These are phyloP conservation scores for Psophocarpus tetragonolobus DNA, from an alignment of 306 rosid genomes.

Conservation along the genomic window DNA sequence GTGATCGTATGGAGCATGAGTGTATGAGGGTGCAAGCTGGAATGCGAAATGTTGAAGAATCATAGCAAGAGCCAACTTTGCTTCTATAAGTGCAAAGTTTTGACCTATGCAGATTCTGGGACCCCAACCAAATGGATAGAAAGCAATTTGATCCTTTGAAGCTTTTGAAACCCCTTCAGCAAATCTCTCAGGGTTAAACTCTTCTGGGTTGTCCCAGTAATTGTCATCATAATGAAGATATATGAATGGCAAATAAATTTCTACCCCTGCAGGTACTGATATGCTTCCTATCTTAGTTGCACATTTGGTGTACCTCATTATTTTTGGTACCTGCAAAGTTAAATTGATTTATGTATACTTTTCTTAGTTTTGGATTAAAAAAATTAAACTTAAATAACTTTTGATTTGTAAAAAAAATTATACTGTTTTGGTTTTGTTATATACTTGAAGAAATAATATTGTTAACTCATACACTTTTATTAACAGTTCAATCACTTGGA, in stretches of 20 bases:
- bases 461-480: too few relatives aligned
- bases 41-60: conserved; percentile 49
- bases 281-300: conserved; percentile 30
- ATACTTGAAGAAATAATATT: too few relatives aligned
- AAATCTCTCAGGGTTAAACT: conserved; percentile 53
- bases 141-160: conserved; percentile 34
- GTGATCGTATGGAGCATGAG: conserved; percentile 39
- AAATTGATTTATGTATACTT: not conserved
- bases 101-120: conserved; percentile 52
- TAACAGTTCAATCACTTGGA: too few relatives aligned
- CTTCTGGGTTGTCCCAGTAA: conserved; percentile 43
- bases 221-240: conserved; percentile 35
- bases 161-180: conserved; percentile 40
- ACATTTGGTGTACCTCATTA: conserved; percentile 5
- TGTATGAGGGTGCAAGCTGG: conserved; percentile 47
- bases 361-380: not conserved
- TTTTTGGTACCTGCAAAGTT: conserved; percentile 18
- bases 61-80: conserved; percentile 45
- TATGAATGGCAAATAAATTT: conserved; percentile 5
- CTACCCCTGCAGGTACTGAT: conserved; percentile 41
- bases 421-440: too few relatives aligned
- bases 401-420: too few relatives aligned
- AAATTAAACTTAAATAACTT: not conserved
- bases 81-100: conserved; percentile 45
- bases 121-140: conserved; percentile 57